Evolutionary conservation across 306 rosid genomes (phyloP).

Genomic region (Citrullus colocynthis): DNA sequence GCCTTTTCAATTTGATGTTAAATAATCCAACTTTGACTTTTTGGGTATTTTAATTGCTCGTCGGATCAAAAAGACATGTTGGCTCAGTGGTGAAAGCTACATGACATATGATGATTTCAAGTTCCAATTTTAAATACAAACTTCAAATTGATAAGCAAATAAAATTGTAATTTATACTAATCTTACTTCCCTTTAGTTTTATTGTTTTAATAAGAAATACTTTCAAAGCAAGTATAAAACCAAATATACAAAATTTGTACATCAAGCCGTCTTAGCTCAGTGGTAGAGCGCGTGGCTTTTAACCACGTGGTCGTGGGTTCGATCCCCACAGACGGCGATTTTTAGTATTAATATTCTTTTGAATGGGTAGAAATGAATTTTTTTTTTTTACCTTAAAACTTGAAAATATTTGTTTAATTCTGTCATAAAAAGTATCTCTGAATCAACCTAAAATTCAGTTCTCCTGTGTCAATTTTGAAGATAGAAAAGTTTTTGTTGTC

Average conservation of each 20-base stretch:
- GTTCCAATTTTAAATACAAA: not conserved
- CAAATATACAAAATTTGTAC: too few relatives aligned
- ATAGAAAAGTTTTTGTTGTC: not conserved
- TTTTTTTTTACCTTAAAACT: too few relatives aligned
- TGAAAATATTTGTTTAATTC: not conserved
- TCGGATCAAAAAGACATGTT: not conserved
- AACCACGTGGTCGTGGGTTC: slow-evolving; percentile 61
- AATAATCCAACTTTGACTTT: not conserved
- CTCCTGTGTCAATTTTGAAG: not conserved
- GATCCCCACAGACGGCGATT: slow-evolving; percentile 13
- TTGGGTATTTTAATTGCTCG: not conserved
- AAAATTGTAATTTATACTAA: not conserved
- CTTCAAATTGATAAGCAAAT: not conserved
- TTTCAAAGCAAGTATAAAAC: too few relatives aligned
- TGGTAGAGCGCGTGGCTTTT: slow-evolving; percentile 74
- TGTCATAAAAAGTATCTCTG: not conserved
- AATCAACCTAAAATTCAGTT: not conserved
- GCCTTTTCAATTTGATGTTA: not conserved
- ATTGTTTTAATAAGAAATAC: too few relatives aligned
- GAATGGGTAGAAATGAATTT: too few relatives aligned
- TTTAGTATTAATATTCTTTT: too few relatives aligned
- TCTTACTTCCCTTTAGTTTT: not conserved
- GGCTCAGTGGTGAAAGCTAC: not conserved
- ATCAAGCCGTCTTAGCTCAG: slow-evolving; percentile 36
- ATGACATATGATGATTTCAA: not conserved